Base-by-base conservation (phyloP, 108 stramenopile genomes). In the Skeletonema tropicum region DNA sequence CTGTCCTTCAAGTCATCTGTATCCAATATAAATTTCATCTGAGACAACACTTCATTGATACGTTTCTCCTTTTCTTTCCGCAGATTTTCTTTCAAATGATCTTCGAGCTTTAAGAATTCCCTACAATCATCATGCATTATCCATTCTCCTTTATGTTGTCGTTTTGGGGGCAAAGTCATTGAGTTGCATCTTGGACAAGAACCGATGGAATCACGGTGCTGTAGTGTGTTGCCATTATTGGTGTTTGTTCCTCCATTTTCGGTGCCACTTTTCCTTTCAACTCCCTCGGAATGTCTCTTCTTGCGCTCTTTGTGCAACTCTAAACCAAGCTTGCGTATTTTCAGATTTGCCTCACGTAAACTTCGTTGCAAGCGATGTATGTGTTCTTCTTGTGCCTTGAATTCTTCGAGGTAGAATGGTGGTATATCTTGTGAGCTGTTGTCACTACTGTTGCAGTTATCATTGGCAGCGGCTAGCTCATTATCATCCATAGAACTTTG, bases 1-100 rank as follows among this genome's bases (percentile, higher is more conserved):
- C 83, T 68, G 74, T 89, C 80, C 73, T 87, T 71, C 25, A 86
- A 23, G 19, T 76, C 68, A 73, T 92, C 91, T 1, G 77, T 66
- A 71, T 92, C 91, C 68, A 92, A 72, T 71, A 92, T 89, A 58
- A 92, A 92, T 46, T 85, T 80, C 88, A 92, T 88, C 52, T 92
- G 87, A 12, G 88, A 59, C 17, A 76, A 62, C 5, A 92, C 89
- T 63, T 88, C 77, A 12, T 74, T 45, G 8, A 92, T 49, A 61
- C 91, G 68, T 57, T 86, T 85, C 65, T 87, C 75, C 62, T 92
- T 92, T 71, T 89, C 91, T 17, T 61, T 71, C 67, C 91, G 72
- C 67, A 92, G 67, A 41, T 86, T 88, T 33, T 83, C 64, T 60
- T 92, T 92, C 21, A 90, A 55, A 76, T 92, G 88, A 5, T 74